These are phyloP conservation scores for Huiozyma sinensis DNA, from an alignment of 805 yeast genomes.

Conservation along the genomic window DNA sequence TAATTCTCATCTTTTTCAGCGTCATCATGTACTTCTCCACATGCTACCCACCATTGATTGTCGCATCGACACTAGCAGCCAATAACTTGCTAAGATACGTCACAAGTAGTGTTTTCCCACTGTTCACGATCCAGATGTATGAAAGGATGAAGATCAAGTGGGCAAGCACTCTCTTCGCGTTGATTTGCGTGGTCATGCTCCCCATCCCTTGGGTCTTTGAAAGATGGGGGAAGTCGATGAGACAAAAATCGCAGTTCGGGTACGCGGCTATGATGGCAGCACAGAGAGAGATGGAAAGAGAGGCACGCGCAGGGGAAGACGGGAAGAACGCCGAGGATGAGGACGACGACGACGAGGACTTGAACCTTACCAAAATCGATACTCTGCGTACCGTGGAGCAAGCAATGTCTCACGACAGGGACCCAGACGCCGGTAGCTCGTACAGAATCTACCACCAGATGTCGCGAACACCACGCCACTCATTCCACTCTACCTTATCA, in stretches of 20 bases:
- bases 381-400: constrained; percentile 7
- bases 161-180: constrained; percentile 62
- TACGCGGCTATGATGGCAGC: constrained; percentile 41
- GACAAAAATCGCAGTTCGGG: constrained; percentile 49
- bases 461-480: background rate
- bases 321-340: background rate
- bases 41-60: constrained; percentile 62
- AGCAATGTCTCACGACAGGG: background rate
- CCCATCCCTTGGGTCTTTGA: constrained; percentile 69
- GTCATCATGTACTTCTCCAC: constrained; percentile 58
- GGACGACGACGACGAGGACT: constrained; percentile 1
- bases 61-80: constrained; percentile 87
- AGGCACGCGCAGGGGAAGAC: constrained; percentile 25
- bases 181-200: constrained; percentile 55
- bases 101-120: constrained; percentile 73
- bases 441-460: background rate
- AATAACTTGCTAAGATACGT: constrained; percentile 70
- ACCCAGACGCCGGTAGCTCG: background rate
- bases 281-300: constrained; percentile 20
- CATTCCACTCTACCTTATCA: background rate
- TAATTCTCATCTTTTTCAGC: constrained; percentile 61
- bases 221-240: constrained; percentile 45
- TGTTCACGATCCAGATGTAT: constrained; percentile 81
- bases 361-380: constrained; percentile 5
- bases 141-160: constrained; percentile 53